Percentiles rank a stretch among this genome's conserved stretches.
Evolutionary conservation across 75 land plant genomes (phyloP).

Genomic region (Sequoiadendron giganteum): DNA sequence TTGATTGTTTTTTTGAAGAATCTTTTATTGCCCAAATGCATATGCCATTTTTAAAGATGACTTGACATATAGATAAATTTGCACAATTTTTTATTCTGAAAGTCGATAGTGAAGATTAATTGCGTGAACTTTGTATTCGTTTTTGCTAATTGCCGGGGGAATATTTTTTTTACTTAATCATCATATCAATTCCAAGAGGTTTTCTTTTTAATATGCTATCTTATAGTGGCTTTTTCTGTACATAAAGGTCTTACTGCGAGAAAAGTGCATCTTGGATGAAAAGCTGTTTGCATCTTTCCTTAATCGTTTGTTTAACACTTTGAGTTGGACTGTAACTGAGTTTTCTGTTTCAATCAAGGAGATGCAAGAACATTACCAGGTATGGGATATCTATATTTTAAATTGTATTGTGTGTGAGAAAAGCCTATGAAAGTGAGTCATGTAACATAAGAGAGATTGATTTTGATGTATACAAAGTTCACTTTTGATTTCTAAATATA

Average conservation of each 20-base stretch:
- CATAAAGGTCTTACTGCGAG: slow-evolving; percentile 64
- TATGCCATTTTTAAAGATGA: background rate
- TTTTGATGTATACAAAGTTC: background rate
- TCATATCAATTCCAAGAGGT: background rate
- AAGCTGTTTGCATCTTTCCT: slow-evolving; percentile 80
- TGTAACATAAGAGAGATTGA: background rate
- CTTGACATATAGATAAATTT: background rate
- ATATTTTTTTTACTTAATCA: background rate
- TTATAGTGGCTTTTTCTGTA: background rate
- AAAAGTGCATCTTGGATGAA: slow-evolving; percentile 67
- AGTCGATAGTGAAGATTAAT: background rate
- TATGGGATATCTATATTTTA: background rate
- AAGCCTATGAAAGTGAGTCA: background rate
- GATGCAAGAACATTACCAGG: slow-evolving; percentile 76
- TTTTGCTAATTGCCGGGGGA: background rate
- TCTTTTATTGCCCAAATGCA: background rate
- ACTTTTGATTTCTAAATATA: background rate
- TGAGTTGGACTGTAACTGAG: slow-evolving; percentile 99
- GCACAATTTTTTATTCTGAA: background rate
- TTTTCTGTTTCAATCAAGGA: slow-evolving; percentile 92
- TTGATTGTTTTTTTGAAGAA: background rate
- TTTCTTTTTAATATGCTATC: slow-evolving; percentile 9
- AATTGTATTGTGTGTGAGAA: background rate
- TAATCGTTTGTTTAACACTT: slow-evolving; percentile 88
- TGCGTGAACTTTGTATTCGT: background rate